Percentiles rank a stretch among this genome's conserved stretches.
Conservation (phyloP, 2,329 filamentous ascomycete genomes). For the Allantophomopsis cytisporea region DNA sequence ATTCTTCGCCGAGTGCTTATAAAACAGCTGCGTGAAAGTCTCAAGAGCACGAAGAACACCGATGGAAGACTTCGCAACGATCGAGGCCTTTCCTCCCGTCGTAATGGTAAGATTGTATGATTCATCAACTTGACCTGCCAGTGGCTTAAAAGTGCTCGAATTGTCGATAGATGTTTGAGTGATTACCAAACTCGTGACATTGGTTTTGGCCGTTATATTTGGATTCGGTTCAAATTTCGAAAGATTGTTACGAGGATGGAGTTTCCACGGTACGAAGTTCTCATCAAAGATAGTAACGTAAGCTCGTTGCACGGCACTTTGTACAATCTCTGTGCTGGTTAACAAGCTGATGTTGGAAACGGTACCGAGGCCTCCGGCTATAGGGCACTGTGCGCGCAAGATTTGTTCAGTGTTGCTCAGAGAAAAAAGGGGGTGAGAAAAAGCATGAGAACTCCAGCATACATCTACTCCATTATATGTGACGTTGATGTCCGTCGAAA, state of each 20-base stretch:
- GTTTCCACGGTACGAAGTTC: conserved; percentile 67
- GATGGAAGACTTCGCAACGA: conserved; percentile 50
- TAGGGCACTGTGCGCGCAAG: conserved; percentile 8
- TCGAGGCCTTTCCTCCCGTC: conserved; percentile 40
- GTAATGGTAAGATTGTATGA: conserved; percentile 57
- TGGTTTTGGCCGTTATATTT: conserved; percentile 24
- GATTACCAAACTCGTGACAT: conserved; percentile 47
- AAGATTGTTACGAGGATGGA: conserved; percentile 44
- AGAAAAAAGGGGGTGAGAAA: conserved; percentile 9
- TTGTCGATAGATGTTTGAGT: conserved; percentile 42
- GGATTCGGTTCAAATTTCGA: conserved; percentile 49
- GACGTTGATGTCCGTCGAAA: conserved; percentile 34
- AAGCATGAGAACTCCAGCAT: conserved; percentile 26
- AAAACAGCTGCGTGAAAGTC: conserved; percentile 72
- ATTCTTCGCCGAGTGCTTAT: conserved; percentile 44
- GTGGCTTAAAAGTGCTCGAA: conserved; percentile 40
- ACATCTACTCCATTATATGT: conserved; percentile 45
- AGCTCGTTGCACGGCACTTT: conserved; percentile 42
- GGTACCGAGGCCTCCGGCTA: background rate
- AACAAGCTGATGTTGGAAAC: conserved; percentile 2
- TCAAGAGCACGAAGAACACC: conserved; percentile 63
- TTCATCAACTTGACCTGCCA: conserved; percentile 55
- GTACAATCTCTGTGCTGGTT: conserved; percentile 36
- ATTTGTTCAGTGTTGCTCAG: conserved; percentile 13
- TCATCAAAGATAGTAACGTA: conserved; percentile 50